Evolutionary conservation across 768 basidiomycete species (phyloP).

Genomic region (Boletus sp.): DNA sequence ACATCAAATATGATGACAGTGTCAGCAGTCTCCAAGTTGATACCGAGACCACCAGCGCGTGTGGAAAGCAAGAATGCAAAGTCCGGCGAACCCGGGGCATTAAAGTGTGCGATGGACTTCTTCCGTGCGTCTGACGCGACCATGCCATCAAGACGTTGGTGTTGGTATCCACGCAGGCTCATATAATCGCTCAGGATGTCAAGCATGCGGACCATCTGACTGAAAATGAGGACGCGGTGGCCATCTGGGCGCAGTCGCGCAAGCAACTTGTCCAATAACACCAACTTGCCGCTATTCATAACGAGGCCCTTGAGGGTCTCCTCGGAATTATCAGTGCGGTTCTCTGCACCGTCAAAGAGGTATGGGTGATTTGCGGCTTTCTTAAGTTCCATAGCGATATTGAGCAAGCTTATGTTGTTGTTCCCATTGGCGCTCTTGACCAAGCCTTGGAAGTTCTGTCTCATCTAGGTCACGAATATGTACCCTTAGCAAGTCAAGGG

Average conservation of each 20-base stretch:
- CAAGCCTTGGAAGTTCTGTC: constrained; percentile 88
- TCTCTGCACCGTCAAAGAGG: constrained; percentile 95
- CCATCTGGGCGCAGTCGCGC: constrained; percentile 84
- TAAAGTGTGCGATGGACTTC: constrained; percentile 96
- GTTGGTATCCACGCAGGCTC: constrained; percentile 81
- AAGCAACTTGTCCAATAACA: constrained; percentile 96
- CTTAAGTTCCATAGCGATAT: constrained; percentile 99
- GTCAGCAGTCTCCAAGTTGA: constrained; percentile 98
- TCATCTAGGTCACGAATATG: constrained; percentile 4
- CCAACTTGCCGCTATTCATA: constrained; percentile 99
- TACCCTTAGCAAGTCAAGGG: neutral
- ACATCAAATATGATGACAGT: constrained; percentile 99
- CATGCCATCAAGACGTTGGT: constrained; percentile 95
- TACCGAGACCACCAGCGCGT: constrained; percentile 94
- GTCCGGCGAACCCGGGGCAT: constrained; percentile 87
- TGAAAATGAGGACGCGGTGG: constrained; percentile 97
- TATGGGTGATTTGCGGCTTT: constrained; percentile 98
- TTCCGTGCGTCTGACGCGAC: constrained; percentile 91
- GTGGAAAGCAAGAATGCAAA: constrained; percentile 97
- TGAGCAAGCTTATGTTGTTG: constrained; percentile 91
- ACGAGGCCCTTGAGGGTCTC: constrained; percentile 94
- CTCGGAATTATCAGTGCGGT: constrained; percentile 55
- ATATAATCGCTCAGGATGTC: constrained; percentile 99
- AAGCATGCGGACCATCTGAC: constrained; percentile 98
- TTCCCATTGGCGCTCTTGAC: constrained; percentile 87